These are phyloP conservation scores for Bretschneidera sinensis DNA, from an alignment of 345 rosid species.

Conservation along the genomic window DNA sequence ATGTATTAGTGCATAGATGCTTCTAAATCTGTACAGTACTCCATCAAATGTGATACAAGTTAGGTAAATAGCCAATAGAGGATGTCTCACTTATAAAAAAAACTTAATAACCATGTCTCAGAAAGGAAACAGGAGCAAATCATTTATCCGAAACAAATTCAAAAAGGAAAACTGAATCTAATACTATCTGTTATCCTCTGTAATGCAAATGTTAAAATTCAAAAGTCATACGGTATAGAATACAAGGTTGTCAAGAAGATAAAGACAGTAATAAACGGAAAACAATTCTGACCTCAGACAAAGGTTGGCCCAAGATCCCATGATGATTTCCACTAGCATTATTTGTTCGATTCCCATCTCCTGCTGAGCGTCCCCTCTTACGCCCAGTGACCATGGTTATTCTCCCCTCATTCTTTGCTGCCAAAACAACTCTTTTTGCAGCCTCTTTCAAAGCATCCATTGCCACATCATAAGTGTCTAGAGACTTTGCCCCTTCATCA, in stretches of 20 bases:
- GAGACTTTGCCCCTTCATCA: slow-evolving; percentile 46
- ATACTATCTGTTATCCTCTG: not conserved
- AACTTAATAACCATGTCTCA: too few species aligned
- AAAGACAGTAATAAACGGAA: slow-evolving; percentile 1
- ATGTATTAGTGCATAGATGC: too few species aligned
- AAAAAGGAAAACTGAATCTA: too few species aligned
- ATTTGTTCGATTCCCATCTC: slow-evolving; percentile 17
- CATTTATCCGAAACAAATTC: too few species aligned
- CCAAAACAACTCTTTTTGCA: slow-evolving; percentile 41
- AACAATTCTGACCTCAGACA: slow-evolving; percentile 33
- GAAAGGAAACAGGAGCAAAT: too few species aligned
- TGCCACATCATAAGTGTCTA: slow-evolving; percentile 41
- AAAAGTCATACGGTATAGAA: not conserved
- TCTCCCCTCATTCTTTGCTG: slow-evolving; percentile 32
- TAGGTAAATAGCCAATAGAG: too few species aligned
- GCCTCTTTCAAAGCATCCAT: slow-evolving; percentile 50
- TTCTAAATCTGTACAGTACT: too few species aligned
- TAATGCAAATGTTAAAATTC: not conserved
- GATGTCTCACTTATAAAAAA: too few species aligned
- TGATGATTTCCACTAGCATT: slow-evolving; percentile 16
- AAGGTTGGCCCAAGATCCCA: slow-evolving; percentile 13
- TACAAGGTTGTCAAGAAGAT: not conserved
- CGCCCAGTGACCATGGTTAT: slow-evolving; percentile 23
- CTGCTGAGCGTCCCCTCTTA: slow-evolving; percentile 12
- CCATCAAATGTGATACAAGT: too few species aligned